Evolutionary conservation across 768 basidiomycete genomes (phyloP).

Genomic region (Boletus rubroflammeus): DNA sequence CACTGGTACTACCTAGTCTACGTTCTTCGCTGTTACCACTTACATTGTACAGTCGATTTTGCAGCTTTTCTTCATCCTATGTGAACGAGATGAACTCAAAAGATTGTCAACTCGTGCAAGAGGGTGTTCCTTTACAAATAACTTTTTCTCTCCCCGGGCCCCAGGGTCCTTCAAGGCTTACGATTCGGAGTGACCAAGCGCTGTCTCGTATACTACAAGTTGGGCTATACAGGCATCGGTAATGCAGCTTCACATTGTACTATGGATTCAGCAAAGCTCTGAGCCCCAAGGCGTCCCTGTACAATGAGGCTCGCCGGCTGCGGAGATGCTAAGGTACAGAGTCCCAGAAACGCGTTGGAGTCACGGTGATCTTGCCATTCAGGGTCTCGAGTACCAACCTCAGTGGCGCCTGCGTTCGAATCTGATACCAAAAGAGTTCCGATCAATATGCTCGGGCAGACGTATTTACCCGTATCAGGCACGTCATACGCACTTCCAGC

Average conservation of each 20-base stretch:
- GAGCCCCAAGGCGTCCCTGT: background rate
- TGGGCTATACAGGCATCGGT: background rate
- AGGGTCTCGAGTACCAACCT: background rate
- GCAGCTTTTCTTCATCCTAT: background rate
- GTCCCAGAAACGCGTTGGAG: background rate
- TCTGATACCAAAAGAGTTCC: background rate
- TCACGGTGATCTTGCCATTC: background rate
- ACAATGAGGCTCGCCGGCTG: slow-evolving; percentile 1
- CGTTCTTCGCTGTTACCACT: background rate
- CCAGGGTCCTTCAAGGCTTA: background rate
- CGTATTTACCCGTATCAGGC: background rate
- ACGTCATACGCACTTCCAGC: background rate
- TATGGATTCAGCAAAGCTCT: no score
- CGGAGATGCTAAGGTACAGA: background rate
- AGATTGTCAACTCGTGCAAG: no score
- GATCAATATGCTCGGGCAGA: background rate
- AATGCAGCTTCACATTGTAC: background rate
- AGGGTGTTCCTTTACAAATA: background rate
- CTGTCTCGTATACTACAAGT: background rate
- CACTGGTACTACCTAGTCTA: background rate
- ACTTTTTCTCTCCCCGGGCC: background rate
- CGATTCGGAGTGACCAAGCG: background rate
- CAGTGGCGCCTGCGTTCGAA: background rate
- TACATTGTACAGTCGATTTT: background rate
- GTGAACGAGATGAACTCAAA: background rate